Evolutionary conservation across 192 early-diverging fungal species (phyloP), one percentile per base, ranked within the genome.

Genomic region (Diversispora eburnea): DNA sequence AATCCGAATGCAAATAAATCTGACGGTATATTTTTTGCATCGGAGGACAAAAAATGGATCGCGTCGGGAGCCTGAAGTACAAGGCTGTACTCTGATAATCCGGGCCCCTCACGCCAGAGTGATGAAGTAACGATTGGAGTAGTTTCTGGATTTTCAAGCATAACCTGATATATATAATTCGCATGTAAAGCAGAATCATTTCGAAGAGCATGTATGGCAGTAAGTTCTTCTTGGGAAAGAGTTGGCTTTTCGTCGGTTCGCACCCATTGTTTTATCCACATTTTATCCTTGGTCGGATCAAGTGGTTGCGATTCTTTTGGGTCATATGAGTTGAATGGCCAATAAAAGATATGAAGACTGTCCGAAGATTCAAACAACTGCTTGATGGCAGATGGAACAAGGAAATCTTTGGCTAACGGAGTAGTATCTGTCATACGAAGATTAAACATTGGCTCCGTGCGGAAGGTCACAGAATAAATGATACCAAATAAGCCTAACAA

Each of bases 251-350:
- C 73, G 1, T 61, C 69, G 13, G 80, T 78, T 25, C 72, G 74
- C 8, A 74, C 56, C 80, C 80, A 81, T 57, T 70, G 49, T 47
- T 78, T 78, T 8, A 81, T 47, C 80, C 77, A 78, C 33, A 78
- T 33, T 12, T 60, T 48, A 9, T 81, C 80, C 22, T 78, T 64
- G 2, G 59, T 58, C 8, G 54, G 10, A 13, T 51, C 69, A 4
- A 10, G 3, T 9, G 12, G 48, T 9, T 49, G 6, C 1, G 48
- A 12, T 9, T 49, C 48, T 9, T 12, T 49, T 12, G 48, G 0
- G 3, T 65, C 43, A 8, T 10, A 22, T 39, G 59, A 57, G 19
- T 81, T 70, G 57, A 76, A 78, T 15, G 80, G 77, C 77, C 74
- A 81, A 54, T 81, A 78, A 67, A 78, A 78, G 62, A 78, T 58